Evolutionary conservation across 805 yeast species (phyloP).

Genomic region (Schwanniomyces yamadae): DNA sequence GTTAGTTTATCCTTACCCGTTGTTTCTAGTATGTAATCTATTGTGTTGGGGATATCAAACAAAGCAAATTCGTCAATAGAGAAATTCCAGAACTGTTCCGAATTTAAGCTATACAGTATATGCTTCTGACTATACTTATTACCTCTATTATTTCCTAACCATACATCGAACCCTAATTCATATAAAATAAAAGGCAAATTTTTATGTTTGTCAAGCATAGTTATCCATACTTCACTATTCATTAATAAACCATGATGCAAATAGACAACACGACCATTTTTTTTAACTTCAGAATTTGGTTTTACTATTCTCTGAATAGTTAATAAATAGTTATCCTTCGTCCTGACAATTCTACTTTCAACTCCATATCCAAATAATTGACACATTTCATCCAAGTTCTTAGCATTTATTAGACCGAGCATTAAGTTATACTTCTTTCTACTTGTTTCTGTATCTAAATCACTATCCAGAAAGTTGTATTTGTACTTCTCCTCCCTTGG

Average conservation of each 20-base stretch:
- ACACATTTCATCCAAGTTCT: slow-evolving; percentile 64
- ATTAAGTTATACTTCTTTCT: slow-evolving; percentile 26
- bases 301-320: slow-evolving; percentile 69
- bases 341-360: slow-evolving; percentile 75
- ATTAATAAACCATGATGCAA: slow-evolving; percentile 90
- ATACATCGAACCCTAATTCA: slow-evolving; percentile 87
- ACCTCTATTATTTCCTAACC: slow-evolving; percentile 64
- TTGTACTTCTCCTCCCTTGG: slow-evolving; percentile 11
- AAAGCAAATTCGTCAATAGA: slow-evolving; percentile 89
- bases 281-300: slow-evolving; percentile 12
- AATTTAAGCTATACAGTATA: slow-evolving; percentile 27
- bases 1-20: slow-evolving; percentile 47
- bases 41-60: slow-evolving; percentile 82
- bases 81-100: slow-evolving; percentile 78
- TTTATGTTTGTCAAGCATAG: slow-evolving; percentile 37
- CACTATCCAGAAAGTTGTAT: slow-evolving; percentile 24
- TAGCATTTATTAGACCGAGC: slow-evolving; percentile 45
- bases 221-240: slow-evolving; percentile 78
- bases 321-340: slow-evolving; percentile 73
- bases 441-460: slow-evolving; percentile 14
- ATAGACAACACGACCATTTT: slow-evolving; percentile 55
- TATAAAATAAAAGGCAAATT: slow-evolving; percentile 72
- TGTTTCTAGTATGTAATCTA: slow-evolving; percentile 63
- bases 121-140: slow-evolving; percentile 91
- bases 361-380: slow-evolving; percentile 63